Percentiles rank a stretch among this genome's conserved stretches.
Conservation (phyloP, 148 eudicot species). For the Tetragonia tetragonoides region DNA sequence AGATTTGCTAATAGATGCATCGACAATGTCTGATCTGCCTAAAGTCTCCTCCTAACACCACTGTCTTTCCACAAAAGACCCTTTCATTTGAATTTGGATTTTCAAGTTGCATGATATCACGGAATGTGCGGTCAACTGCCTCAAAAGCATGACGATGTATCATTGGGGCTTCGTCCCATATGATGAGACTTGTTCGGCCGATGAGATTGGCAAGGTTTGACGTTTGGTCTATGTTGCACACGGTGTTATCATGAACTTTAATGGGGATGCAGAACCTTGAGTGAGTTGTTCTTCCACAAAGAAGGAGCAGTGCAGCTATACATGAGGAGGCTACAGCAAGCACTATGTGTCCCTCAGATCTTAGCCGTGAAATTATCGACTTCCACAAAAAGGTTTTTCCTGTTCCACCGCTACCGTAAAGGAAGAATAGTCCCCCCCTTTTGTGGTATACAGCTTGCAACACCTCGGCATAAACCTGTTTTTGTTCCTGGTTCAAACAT, state of each 20-base stretch:
- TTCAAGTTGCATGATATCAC: background rate
- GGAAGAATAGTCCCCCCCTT: too few species aligned
- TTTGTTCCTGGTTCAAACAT: too few species aligned
- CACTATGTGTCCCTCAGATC: too few species aligned
- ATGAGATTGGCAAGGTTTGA: background rate
- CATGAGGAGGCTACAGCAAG: too few species aligned
- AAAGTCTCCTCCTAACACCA: background rate
- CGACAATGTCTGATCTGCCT: background rate
- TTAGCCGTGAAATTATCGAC: too few species aligned
- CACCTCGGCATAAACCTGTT: too few species aligned
- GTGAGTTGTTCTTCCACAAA: background rate
- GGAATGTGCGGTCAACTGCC: background rate
- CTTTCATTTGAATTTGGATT: background rate
- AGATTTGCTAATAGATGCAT: background rate
- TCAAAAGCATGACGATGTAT: background rate
- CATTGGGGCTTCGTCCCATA: conserved; percentile 11
- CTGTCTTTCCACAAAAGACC: background rate
- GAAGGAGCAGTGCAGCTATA: too few species aligned
- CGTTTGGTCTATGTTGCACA: background rate
- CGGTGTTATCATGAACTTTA: background rate
- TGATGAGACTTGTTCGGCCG: background rate
- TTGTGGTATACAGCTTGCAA: too few species aligned
- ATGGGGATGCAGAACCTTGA: background rate
- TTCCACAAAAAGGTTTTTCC: too few species aligned
- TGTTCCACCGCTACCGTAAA: too few species aligned